Evolutionary conservation across 495 filamentous ascomycete genomes (phyloP).

Genomic region (Symbiotaphrina buchneri): DNA sequence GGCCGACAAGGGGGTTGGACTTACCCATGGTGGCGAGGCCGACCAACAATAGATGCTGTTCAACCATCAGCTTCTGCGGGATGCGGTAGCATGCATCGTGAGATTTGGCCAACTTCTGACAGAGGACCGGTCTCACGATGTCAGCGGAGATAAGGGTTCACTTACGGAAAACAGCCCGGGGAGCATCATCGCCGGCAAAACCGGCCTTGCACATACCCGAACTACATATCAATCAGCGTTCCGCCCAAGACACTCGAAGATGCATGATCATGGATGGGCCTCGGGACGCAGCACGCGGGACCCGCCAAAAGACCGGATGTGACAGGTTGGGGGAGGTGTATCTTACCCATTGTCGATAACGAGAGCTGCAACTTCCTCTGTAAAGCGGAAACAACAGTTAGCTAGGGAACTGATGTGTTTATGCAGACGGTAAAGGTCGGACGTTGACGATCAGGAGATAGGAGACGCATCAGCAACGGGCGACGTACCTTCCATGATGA

Average conservation of each 20-base stretch:
- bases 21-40: conserved; percentile 99
- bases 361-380: conserved; percentile 99
- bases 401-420: too few species aligned
- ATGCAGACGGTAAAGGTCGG: too few species aligned
- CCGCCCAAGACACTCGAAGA: conserved; percentile 2
- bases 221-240: conserved; percentile 38
- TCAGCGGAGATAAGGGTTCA: conserved; percentile 19
- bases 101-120: too few species aligned
- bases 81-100: too few species aligned
- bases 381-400: conserved; percentile 13
- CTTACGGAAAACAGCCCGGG: conserved; percentile 99
- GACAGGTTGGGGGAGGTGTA: conserved; percentile 4
- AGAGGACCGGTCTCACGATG: not conserved
- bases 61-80: not conserved
- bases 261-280: not conserved
- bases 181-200: conserved; percentile 99
- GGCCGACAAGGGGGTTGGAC: conserved; percentile 9
- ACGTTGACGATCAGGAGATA: too few species aligned
- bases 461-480: too few species aligned
- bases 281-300: not conserved
- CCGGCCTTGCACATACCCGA: conserved; percentile 99
- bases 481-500: too few species aligned
- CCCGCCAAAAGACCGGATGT: conserved; percentile 1
- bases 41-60: conserved; percentile 93
- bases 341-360: conserved; percentile 99